Percentiles rank a stretch among this genome's conserved stretches.
Conservation (phyloP, 805 yeast genomes). For the Komagataella populi region DNA sequence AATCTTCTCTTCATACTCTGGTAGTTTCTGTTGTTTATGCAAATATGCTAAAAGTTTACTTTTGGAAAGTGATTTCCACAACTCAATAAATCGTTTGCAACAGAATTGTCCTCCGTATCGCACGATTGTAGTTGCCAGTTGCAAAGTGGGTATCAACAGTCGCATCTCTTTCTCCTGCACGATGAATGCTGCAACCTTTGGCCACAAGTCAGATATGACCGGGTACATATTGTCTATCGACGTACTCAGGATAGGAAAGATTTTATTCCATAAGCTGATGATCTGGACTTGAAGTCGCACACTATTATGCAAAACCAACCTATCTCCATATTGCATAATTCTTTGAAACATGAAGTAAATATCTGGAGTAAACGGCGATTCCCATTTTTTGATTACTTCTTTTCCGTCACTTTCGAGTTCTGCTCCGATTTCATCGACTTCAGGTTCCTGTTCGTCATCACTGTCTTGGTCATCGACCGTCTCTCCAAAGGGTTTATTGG, state of each 20-base stretch:
- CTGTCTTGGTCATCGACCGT: constrained; percentile 22
- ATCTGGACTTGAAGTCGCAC: constrained; percentile 40
- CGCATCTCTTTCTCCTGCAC: constrained; percentile 8
- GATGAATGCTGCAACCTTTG: constrained; percentile 16
- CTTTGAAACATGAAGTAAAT: constrained; percentile 46
- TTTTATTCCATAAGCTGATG: constrained; percentile 29
- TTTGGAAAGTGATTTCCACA: constrained; percentile 19
- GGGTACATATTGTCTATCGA: constrained; percentile 32
- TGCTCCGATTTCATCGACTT: constrained; percentile 5
- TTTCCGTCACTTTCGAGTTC: constrained; percentile 7
- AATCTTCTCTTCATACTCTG: not conserved
- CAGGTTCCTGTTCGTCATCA: constrained; percentile 20
- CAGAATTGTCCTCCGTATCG: constrained; percentile 26
- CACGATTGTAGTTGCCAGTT: constrained; percentile 9
- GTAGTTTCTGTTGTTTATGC: not conserved
- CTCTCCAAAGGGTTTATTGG: constrained; percentile 12
- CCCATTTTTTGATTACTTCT: constrained; percentile 37
- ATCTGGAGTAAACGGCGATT: constrained; percentile 47
- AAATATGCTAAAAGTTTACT: not conserved
- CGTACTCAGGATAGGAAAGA: constrained; percentile 42
- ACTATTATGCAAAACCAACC: constrained; percentile 55
- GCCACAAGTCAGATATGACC: constrained; percentile 39
- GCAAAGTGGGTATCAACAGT: constrained; percentile 11
- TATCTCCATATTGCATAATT: constrained; percentile 56
- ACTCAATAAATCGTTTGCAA: constrained; percentile 23